Conservation (phyloP, 202 grass and related monocot species). For the Panicum hallii region DNA sequence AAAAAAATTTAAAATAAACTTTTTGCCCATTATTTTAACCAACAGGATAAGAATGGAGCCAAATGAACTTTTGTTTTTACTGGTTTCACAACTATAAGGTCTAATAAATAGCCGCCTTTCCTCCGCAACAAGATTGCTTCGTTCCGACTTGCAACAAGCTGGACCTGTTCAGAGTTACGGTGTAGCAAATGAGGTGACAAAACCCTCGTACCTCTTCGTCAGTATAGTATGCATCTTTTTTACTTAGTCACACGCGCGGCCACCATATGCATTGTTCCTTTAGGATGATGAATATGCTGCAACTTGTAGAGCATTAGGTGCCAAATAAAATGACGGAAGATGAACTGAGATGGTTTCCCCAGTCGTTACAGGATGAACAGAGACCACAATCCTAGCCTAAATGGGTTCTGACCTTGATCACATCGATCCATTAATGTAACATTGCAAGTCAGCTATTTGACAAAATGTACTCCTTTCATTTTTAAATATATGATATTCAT, state of each 20-base stretch:
- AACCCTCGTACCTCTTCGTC: neutral
- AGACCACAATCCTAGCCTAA: neutral
- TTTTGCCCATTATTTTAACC: neutral
- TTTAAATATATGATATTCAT: too few relatives aligned
- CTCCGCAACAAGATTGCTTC: neutral
- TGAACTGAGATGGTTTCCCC: neutral
- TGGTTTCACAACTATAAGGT: too few relatives aligned
- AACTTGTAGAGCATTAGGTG: neutral
- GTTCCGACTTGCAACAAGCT: neutral
- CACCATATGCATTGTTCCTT: neutral
- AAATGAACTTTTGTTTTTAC: conserved; percentile 4
- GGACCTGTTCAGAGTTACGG: neutral
- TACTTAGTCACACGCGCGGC: conserved; percentile 2
- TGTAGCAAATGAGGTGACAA: neutral
- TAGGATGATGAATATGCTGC: neutral
- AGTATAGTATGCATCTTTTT: neutral
- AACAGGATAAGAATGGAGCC: neutral
- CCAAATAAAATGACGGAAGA: neutral
- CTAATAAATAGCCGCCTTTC: neutral
- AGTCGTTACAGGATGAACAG: neutral
- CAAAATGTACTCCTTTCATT: too few relatives aligned
- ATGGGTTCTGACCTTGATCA: neutral
- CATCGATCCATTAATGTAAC: neutral
- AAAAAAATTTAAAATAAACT: too few relatives aligned
- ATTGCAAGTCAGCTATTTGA: neutral